phyloP scores from a whole-genome alignment of 768 basidiomycete genomes.

The Psilocybe sp. region DNA sequence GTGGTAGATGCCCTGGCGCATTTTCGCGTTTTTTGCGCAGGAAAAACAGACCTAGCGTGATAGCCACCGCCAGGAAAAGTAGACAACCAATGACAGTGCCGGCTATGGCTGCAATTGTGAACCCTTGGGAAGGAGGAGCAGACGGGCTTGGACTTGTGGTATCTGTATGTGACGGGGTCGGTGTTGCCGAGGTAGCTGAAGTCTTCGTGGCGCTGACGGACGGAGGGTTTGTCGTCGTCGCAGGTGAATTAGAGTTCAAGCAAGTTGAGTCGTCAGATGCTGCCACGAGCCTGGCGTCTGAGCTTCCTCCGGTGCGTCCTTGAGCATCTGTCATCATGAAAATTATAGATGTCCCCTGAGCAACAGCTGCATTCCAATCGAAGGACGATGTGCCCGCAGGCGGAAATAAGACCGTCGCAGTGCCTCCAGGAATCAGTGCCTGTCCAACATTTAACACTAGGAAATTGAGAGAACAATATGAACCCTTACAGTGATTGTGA shows the following conservation, averaged over 20 bases:
- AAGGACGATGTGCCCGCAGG: conserved; percentile 36
- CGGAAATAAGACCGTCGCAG: conserved; percentile 41
- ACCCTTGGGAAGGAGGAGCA: conserved; percentile 14
- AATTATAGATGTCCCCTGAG: conserved; percentile 54
- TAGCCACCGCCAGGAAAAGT: conserved; percentile 48
- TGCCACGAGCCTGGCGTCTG: conserved; percentile 48
- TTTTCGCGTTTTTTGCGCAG: conserved; percentile 33
- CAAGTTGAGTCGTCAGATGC: conserved; percentile 49
- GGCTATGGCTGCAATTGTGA: conserved; percentile 45
- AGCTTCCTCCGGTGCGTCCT: conserved; percentile 56
- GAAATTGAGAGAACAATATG: not conserved
- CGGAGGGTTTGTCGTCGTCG: conserved; percentile 36
- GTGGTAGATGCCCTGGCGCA: not conserved
- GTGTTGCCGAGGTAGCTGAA: conserved; percentile 17
- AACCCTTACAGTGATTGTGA: conserved; percentile 47
- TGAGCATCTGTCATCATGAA: conserved; percentile 53
- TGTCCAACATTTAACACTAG: conserved; percentile 19
- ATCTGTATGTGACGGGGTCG: conserved; percentile 12
- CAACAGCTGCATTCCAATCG: conserved; percentile 57
- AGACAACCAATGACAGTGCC: conserved; percentile 53
- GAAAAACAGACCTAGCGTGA: conserved; percentile 52
- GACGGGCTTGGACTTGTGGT: conserved; percentile 2
- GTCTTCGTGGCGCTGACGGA: conserved; percentile 23
- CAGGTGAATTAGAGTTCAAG: conserved; percentile 49
- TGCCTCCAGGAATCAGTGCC: conserved; percentile 66